A percentile compares a stretch with the other conserved stretches of the same genome.
These are phyloP conservation scores for Hypoxylon crocopeplum DNA, from an alignment of 495 filamentous ascomycete genomes.

Conservation along the genomic window DNA sequence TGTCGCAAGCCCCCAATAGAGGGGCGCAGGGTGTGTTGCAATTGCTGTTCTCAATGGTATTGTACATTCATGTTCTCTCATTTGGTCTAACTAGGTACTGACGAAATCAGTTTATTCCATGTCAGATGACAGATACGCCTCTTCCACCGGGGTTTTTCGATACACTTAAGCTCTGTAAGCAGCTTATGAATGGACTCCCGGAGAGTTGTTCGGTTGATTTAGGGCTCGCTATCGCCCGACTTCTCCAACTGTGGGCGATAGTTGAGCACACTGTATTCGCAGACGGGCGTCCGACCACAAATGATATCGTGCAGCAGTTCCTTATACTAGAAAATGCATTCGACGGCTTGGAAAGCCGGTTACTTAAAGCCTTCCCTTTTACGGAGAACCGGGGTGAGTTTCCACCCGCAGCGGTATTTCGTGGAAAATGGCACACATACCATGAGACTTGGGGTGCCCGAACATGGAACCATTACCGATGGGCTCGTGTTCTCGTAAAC, in stretches of 20 bases:
- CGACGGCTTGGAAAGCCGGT: constrained; percentile 40
- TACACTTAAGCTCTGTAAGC: constrained; percentile 43
- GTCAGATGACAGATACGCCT: constrained; percentile 36
- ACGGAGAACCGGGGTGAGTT: constrained; percentile 34
- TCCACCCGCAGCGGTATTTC: constrained; percentile 54
- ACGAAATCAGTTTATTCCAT: constrained; percentile 44
- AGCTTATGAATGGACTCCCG: constrained; percentile 23
- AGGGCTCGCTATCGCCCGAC: constrained; percentile 39
- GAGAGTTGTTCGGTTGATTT: constrained; percentile 43
- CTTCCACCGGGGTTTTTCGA: constrained; percentile 47
- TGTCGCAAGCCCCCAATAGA: constrained; percentile 32
- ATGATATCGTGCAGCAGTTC: constrained; percentile 40
- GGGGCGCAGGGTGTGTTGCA: constrained; percentile 48
- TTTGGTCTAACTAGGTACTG: constrained; percentile 1
- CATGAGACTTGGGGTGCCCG: constrained; percentile 61
- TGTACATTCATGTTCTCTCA: background rate
- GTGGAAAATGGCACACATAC: constrained; percentile 67
- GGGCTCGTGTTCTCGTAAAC: constrained; percentile 63
- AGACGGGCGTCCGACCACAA: constrained; percentile 43
- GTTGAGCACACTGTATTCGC: constrained; percentile 36
- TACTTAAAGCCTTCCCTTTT: constrained; percentile 43
- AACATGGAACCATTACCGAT: constrained; percentile 70
- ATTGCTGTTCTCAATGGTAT: constrained; percentile 54
- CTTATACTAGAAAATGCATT: constrained; percentile 46
- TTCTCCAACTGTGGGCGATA: constrained; percentile 43